Conservation (phyloP, 345 rosid species). For the Eucalyptus marginata region DNA sequence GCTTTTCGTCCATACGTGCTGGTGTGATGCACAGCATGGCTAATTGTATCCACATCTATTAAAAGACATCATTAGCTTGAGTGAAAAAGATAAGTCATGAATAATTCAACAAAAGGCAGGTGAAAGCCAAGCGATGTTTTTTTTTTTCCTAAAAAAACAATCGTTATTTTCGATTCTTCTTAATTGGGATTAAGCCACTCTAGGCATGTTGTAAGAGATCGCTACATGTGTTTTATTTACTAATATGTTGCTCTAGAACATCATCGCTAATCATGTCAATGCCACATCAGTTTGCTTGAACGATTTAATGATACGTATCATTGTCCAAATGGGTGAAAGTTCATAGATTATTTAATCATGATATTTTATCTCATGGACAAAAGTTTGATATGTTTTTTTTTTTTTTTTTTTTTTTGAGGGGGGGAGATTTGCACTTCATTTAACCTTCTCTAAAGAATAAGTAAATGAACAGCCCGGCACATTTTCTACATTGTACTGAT, state of each 20-base stretch:
- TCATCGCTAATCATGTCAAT: neutral
- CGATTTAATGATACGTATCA: no score
- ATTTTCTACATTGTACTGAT: neutral
- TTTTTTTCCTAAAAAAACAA: neutral
- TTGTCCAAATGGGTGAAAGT: neutral
- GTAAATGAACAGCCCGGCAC: neutral
- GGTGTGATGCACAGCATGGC: neutral
- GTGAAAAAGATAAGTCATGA: neutral
- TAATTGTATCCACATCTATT: neutral
- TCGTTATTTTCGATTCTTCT: fast-evolving
- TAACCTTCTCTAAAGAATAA: neutral
- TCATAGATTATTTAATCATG: fast-evolving
- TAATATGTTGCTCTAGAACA: neutral
- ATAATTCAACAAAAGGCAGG: neutral
- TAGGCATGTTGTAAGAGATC: neutral
- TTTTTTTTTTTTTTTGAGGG: no score
- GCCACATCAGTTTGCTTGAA: neutral
- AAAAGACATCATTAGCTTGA: neutral
- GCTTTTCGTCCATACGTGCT: neutral
- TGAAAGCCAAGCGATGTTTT: neutral
- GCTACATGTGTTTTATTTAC: neutral
- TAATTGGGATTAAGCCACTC: neutral
- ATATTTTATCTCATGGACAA: neutral
- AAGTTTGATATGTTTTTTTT: neutral
- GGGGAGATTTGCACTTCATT: neutral